Base-by-base conservation (phyloP, 2,329 filamentous ascomycete species). In the Calonectria pteridis region DNA sequence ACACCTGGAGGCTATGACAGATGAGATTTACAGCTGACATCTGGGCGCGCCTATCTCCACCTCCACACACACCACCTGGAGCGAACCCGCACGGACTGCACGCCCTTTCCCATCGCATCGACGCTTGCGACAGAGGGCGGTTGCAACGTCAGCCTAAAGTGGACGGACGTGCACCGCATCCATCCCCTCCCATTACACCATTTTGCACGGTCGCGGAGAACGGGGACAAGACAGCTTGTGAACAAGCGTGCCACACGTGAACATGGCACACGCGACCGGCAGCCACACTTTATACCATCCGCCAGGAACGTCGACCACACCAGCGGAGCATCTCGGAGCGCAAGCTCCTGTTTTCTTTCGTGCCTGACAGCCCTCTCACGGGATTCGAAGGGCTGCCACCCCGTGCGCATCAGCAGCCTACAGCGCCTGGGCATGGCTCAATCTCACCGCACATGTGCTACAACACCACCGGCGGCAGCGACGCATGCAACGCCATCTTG, bases 11-110 rank as follows among this genome's bases (percentile, higher is more conserved):
- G 51, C 40, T 76, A 79, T 79, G 78, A 79, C 78, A 79, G 73
- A 79, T 77, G 74, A 33, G 55, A 76, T 79, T 79, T 79, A 80
- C 78, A 77, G 53, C 63, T 55, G 59, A 46, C 53, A 20, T 49
- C 33, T 31, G 50, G 26, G 62, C 69, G 63, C 73, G 72, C 75
- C 75, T 79, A 77, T 75, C 69, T 62, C 31, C 69, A 29, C 65
- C 69, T 73, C 77, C 65, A 70, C 69, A 67, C 70, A 53, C 73
- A 58, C 49, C 29, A 26, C 13, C 28, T 58, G 33, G 51, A 28
- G 26, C 51, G 59, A 64, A 55, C 37, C 72, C 67, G 53, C 68
- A 59, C 33, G 53, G 35, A 28, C 49, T 40, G 49, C 46, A 58
- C 59, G 50, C 59, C 55, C 43, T 35, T 23, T n/a, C n/a, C n/a